Base-by-base conservation (phyloP, 306 rosid species). In the Rosa persica region DNA sequence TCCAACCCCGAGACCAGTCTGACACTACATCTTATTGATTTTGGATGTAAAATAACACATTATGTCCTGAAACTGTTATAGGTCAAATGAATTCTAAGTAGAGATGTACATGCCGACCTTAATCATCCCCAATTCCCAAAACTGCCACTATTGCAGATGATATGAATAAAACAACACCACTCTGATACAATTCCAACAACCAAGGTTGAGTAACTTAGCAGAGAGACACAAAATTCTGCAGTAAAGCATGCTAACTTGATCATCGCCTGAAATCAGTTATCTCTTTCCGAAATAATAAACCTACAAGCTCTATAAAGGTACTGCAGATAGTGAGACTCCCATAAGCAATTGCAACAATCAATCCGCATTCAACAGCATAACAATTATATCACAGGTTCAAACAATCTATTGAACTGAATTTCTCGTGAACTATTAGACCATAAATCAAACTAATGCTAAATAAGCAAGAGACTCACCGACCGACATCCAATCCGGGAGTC, bases 401-500 rank as follows among this genome's bases (percentile, higher is more conserved):
- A 44, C 58, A 60, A 44, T 27, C 20, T 6, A 9, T 12, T 40
- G 1, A 55, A 17, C 6, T 40, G 38, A 15, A 39, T 12, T 75
- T 42, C n/a, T 6, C 1, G 0, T 0, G n/a, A 30, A 61, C 1
- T 44, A 16, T 17, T 5, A 1, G 20, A 44, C 58, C 13, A 54
- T 19, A 22, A 13, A 48, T 39, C 73, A 52, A 68, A 52, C 47
- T 42, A 78, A 55, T 27, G 36, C 61, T 16, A 52, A 38, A 22
- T 19, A 67, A 30, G 8, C 48, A 16, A 75, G 36, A 72, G 81
- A 70, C 96, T 89, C 77, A 93, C 99, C 99, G 7, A 89, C 76
- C 9, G 94, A 67, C 93, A 95, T 93, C 99, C 97, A 95, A 49
- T 80, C 84, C 0, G 99, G 98, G 55, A 92, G 81, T 46, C 87